Percentiles rank a stretch among this genome's conserved stretches.
Evolutionary conservation across 495 filamentous ascomycete species (phyloP).

Genomic region (Tricharina praecox): DNA sequence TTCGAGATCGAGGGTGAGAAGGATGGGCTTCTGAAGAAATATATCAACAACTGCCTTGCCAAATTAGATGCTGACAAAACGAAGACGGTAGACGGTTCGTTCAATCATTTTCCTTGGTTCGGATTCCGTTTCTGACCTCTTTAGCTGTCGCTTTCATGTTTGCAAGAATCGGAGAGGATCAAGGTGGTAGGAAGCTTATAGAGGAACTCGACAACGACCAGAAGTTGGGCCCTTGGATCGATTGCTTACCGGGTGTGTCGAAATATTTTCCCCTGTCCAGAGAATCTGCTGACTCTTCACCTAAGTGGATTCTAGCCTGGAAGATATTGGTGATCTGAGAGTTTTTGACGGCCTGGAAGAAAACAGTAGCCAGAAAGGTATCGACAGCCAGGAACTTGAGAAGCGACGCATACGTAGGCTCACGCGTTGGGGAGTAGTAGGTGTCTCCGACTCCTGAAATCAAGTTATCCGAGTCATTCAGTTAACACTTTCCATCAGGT

Average conservation of each 20-base stretch:
- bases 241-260: constrained; percentile 17
- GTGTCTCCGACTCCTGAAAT: not conserved
- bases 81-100: not conserved
- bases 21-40: constrained; percentile 36
- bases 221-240: constrained; percentile 40
- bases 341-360: too few species aligned
- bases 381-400: not conserved
- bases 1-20: constrained; percentile 45
- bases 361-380: too few species aligned
- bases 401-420: too few species aligned
- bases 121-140: constrained; percentile 37
- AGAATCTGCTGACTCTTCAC: not conserved
- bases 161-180: constrained; percentile 50
- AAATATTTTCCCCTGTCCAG: too few species aligned
- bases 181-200: constrained; percentile 43
- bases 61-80: constrained; percentile 25
- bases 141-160: constrained; percentile 49
- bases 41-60: constrained; percentile 36
- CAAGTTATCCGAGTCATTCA: not conserved
- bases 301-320: not conserved
- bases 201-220: constrained; percentile 43
- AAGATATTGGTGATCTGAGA: not conserved
- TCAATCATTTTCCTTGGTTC: constrained; percentile 14
- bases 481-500: not conserved
- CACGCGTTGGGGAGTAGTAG: not conserved